These are phyloP conservation scores for Ceratorhiza oryzae-sativae DNA, from an alignment of 1,284 basidiomycete species.

Conservation along the genomic window DNA sequence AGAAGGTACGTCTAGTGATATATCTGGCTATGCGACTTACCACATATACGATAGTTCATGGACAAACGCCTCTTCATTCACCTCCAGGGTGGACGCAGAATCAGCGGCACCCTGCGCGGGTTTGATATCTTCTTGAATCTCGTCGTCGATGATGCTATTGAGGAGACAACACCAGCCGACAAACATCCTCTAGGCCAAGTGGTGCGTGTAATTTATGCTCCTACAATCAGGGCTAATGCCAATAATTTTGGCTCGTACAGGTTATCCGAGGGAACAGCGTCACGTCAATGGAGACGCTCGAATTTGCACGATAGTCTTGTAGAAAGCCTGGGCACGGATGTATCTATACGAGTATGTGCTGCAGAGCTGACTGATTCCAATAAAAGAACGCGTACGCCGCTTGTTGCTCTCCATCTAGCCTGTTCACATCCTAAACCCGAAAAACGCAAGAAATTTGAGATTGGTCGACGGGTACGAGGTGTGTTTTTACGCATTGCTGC, in stretches of 20 bases:
- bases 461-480: neutral
- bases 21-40: conserved; percentile 21
- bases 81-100: conserved; percentile 94
- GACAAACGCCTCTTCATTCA: conserved; percentile 97
- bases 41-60: conserved; percentile 78
- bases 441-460: neutral
- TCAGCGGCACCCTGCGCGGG: conserved; percentile 93
- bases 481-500: neutral
- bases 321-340: neutral
- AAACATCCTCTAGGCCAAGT: conserved; percentile 90
- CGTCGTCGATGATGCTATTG: conserved; percentile 93
- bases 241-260: conserved; percentile 54
- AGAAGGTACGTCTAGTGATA: conserved; percentile 72
- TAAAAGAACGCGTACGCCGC: conserved; percentile 23
- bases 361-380: conserved; percentile 27
- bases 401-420: neutral
- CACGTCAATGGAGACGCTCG: conserved; percentile 86
- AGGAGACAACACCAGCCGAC: conserved; percentile 90
- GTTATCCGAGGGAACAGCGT: conserved; percentile 95
- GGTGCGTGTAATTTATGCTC: conserved; percentile 60
- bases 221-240: neutral
- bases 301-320: conserved; percentile 48
- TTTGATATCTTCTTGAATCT: conserved; percentile 99
- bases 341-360: conserved; percentile 32
- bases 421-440: neutral